These are phyloP conservation scores for Lentinula novae-zelandiae DNA, from an alignment of 1,284 basidiomycete species.

Conservation along the genomic window DNA sequence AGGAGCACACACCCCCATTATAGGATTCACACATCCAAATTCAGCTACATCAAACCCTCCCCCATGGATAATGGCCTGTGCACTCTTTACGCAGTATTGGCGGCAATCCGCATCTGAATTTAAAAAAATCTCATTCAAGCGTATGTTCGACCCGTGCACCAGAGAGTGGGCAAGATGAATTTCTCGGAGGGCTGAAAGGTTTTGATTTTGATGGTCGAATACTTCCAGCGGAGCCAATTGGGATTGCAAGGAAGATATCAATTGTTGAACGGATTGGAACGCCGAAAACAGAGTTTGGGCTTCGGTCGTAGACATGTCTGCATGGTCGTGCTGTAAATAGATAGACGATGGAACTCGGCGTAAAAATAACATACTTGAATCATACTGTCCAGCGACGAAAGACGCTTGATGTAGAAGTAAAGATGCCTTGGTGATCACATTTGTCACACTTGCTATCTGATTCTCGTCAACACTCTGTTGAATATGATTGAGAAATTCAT, in stretches of 20 bases:
- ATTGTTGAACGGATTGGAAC: constrained; percentile 35
- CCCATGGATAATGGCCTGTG: constrained; percentile 34
- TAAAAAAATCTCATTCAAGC: constrained; percentile 37
- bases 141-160: constrained; percentile 38
- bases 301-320: constrained; percentile 34
- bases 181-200: constrained; percentile 27
- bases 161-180: constrained; percentile 37
- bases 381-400: constrained; percentile 37
- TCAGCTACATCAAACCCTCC: constrained; percentile 33
- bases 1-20: constrained; percentile 38
- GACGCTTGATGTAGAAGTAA: constrained; percentile 40
- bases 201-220: constrained; percentile 20
- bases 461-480: background rate
- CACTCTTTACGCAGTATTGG: constrained; percentile 36
- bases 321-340: background rate
- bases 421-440: constrained; percentile 27
- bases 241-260: constrained; percentile 34
- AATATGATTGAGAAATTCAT: constrained; percentile 13
- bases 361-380: constrained; percentile 29
- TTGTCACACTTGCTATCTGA: background rate
- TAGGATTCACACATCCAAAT: constrained; percentile 38
- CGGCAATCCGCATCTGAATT: constrained; percentile 34
- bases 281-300: constrained; percentile 31
- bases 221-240: constrained; percentile 28
- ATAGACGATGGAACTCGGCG: constrained; percentile 4